Percentiles rank a stretch among this genome's conserved stretches.
Evolutionary conservation across 257 asterid species (phyloP).

Genomic region (Coffea eugenioides): DNA sequence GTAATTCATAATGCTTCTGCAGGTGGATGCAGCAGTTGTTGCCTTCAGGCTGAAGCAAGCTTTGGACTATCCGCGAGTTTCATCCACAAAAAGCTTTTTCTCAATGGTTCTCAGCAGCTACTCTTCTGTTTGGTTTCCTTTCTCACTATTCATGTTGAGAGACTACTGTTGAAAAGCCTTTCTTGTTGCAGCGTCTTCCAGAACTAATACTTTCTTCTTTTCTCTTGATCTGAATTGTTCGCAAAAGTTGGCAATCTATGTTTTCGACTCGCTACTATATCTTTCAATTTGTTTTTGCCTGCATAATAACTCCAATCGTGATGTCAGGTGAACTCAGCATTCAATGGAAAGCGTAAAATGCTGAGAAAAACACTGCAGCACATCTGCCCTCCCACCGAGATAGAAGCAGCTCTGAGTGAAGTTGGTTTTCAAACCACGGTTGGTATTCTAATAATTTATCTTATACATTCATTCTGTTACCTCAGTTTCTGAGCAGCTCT

Average conservation of each 20-base stretch:
- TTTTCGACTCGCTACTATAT: not conserved
- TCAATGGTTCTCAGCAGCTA: constrained; percentile 55
- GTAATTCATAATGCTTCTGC: constrained; percentile 12
- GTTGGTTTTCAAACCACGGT: constrained; percentile 74
- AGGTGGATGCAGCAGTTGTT: constrained; percentile 97
- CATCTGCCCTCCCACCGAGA: constrained; percentile 62
- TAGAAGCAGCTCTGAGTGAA: constrained; percentile 71
- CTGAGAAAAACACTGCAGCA: constrained; percentile 85
- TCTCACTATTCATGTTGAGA: not conserved
- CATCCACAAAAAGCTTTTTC: constrained; percentile 88
- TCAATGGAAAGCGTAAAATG: constrained; percentile 96
- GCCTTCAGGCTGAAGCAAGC: constrained; percentile 68
- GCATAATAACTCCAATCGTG: constrained; percentile 5
- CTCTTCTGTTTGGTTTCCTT: not conserved
- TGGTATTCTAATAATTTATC: constrained; percentile 17
- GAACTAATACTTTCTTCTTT: not conserved
- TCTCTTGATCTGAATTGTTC: not conserved
- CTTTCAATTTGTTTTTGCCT: not conserved
- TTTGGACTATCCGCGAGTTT: constrained; percentile 68
- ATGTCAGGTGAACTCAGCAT: constrained; percentile 89
- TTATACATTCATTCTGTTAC: not conserved
- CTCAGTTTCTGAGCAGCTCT: not conserved
- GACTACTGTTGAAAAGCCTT: not conserved
- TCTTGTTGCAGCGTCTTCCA: not conserved
- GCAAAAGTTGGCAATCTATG: not conserved